A percentile compares a stretch with the other conserved stretches of the same genome.
phyloP scores from a whole-genome alignment of 1,284 basidiomycete species.

The Tausonia pullulans region DNA sequence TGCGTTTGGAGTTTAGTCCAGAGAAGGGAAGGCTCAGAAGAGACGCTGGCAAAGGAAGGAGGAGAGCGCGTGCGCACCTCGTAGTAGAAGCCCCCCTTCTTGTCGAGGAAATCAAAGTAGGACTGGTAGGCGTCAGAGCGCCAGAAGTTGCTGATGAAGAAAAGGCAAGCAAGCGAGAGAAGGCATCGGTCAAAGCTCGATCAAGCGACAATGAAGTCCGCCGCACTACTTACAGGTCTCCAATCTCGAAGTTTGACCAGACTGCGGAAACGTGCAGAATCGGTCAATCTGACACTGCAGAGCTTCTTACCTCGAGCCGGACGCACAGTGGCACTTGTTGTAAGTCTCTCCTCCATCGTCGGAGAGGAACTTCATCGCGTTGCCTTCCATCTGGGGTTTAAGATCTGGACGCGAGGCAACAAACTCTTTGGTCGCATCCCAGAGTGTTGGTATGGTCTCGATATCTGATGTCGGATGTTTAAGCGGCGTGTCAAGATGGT shows the following conservation, averaged over 20 bases:
- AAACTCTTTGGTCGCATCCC: slow-evolving; percentile 55
- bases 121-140: slow-evolving; percentile 59
- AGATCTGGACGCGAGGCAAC: slow-evolving; percentile 14
- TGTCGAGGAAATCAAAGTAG: slow-evolving; percentile 67
- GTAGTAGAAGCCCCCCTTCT: slow-evolving; percentile 74
- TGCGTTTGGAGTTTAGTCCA: too few species aligned
- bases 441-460: slow-evolving; percentile 65
- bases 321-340: slow-evolving; percentile 71
- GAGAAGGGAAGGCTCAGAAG: slow-evolving; percentile 28
- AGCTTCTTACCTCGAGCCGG: slow-evolving; percentile 11
- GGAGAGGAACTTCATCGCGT: slow-evolving; percentile 61
- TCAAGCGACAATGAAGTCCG: too few species aligned
- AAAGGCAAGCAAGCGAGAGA: neutral
- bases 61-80: slow-evolving; percentile 35
- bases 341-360: slow-evolving; percentile 59
- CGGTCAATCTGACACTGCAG: neutral
- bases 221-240: neutral
- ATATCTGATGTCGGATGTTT: slow-evolving; percentile 36
- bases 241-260: slow-evolving; percentile 80
- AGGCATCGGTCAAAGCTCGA: neutral
- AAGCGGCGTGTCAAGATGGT: neutral
- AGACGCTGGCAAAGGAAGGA: neutral
- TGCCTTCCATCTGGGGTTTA: slow-evolving; percentile 38
- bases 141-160: slow-evolving; percentile 50
- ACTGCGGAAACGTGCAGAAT: neutral